Evolutionary conservation across 352 stramenopile species (phyloP), one percentile per base, ranked within the genome.

Genomic region (Phytophthora pinifolia): DNA sequence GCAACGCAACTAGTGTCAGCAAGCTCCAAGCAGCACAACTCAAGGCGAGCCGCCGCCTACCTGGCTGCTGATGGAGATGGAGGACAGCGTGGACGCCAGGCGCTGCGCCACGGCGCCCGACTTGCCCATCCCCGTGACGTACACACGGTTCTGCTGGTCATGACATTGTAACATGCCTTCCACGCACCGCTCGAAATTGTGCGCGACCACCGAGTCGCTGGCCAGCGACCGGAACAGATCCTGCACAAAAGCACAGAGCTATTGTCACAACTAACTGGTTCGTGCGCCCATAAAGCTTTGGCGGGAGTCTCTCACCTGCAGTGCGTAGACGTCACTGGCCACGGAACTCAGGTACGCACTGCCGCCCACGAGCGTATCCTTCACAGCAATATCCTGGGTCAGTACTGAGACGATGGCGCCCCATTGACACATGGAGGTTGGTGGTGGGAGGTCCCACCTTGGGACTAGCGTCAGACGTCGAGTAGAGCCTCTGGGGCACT

Each of bases 51-150:
- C 22, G 22, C 5, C 20, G 14, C 46, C 12, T 27, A 91, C 81
- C 54, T 86, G 82, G 38, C 79, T 89, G 31, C 68, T 79, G 33
- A 92, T 60, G 4, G 84, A 89, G 34, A 94, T 71, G 13, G 84
- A 92, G 5, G 79, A 69, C 3, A 94, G 47, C 12, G 81, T 87
- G 4, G 82, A 88, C 8, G 82, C 84, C 15, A 94, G 65, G 17
- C 84, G 70, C 14, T 68, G 75, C 18, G 81, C 84, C 2, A 94
- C 81, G 15, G 88, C 80, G 15, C 76, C 81, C 2, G 84, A 94
- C 59, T 94, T 94, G 59, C 84, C 84, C 14, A 94, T 87, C 14
- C 84, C 84, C 6, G 79, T 91, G 20, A 86, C 67, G 52, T 79
- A 91, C 17, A 94, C 60, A 12, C 70, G 62, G 13, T 67, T 54